Evolutionary conservation across 495 filamentous ascomycete species (phyloP).

Genomic region (Neurospora sp.): DNA sequence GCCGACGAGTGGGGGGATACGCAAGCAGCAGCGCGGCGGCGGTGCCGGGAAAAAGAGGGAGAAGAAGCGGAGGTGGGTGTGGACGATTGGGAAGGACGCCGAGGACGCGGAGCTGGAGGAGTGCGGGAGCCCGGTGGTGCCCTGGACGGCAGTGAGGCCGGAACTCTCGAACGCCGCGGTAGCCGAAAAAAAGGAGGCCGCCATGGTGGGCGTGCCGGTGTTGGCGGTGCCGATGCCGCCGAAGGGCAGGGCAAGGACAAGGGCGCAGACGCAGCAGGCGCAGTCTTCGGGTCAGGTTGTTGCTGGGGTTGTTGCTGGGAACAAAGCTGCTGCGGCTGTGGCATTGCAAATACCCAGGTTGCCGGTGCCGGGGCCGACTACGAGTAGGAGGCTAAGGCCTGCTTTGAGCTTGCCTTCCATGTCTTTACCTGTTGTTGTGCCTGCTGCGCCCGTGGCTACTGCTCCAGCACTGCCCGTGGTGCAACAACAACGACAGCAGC

Average conservation of each 20-base stretch:
- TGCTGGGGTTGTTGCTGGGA: neutral
- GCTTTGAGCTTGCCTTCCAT: neutral
- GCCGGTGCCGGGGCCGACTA: slow-evolving; percentile 5
- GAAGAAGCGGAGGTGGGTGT: slow-evolving; percentile 43
- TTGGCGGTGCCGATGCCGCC: slow-evolving; percentile 8
- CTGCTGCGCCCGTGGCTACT: neutral
- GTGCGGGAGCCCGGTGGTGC: slow-evolving; percentile 25
- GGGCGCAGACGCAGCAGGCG: neutral
- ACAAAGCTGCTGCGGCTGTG: neutral
- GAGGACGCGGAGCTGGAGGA: slow-evolving; percentile 33
- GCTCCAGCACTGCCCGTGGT: neutral
- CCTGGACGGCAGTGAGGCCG: slow-evolving; percentile 4
- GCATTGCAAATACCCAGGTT: neutral
- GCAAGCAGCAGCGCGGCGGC: slow-evolving; percentile 23
- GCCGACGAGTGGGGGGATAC: slow-evolving; percentile 26
- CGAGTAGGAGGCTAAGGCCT: slow-evolving; percentile 1
- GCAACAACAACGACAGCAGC: neutral
- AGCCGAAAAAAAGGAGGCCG: neutral
- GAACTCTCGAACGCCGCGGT: neutral
- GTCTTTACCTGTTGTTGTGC: neutral
- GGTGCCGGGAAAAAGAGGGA: slow-evolving; percentile 29
- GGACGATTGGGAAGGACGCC: slow-evolving; percentile 39
- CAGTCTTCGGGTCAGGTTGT: neutral
- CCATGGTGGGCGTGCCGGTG: slow-evolving; percentile 7
- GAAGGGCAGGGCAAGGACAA: neutral